Evolutionary conservation across 1,139 yeast species (phyloP), one percentile per base, ranked within the genome.

Genomic region (Pichia sp.): DNA sequence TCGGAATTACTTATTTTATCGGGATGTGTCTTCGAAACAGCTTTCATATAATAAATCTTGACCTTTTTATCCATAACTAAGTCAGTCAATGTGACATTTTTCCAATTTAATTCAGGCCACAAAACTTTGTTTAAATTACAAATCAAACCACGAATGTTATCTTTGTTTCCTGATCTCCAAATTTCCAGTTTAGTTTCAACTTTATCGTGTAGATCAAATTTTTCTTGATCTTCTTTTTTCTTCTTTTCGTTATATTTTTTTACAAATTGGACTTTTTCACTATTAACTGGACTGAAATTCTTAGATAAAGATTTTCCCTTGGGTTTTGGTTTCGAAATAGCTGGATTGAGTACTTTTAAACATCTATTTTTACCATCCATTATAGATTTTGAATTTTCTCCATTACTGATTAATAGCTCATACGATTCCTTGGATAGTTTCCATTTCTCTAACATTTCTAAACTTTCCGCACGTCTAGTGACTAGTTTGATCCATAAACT

Each of bases 21-120:
- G 0, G 99, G 99, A 65, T 95, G 99, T 7, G 95, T 89, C 60
- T 84, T 81, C 36, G 96, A 84, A 44, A 90, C 95, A 1, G 96
- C 98, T 67, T 89, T 93, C 91, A 95, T 80, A 68, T 93, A 95
- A 36, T 76, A 75, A 46, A 91, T 72, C 67, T 93, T 91, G 45
- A 91, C 98, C 65, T 87, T 90, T 61, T 89, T 90, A n/a, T 96
- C 91, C 60, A 91, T 72, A 60, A 93, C 93, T 55, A 95, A 73
- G 53, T 93, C 98, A 18, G 85, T 77, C 59, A 85, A 68, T 1
- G 83, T 68, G 29, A 89, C 76, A 56, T 78, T 73, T 65, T 82
- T 73, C 95, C 96, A 79, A 58, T 78, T 72, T 49, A 77, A 54
- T 54, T 76, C 72, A 64, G 87, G 73, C 80, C 87, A 81, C 22